Percentiles rank a stretch among this genome's conserved stretches.
These are phyloP conservation scores for Flueggea neowawraea DNA, from an alignment of 441 rosid species.

Conservation along the genomic window DNA sequence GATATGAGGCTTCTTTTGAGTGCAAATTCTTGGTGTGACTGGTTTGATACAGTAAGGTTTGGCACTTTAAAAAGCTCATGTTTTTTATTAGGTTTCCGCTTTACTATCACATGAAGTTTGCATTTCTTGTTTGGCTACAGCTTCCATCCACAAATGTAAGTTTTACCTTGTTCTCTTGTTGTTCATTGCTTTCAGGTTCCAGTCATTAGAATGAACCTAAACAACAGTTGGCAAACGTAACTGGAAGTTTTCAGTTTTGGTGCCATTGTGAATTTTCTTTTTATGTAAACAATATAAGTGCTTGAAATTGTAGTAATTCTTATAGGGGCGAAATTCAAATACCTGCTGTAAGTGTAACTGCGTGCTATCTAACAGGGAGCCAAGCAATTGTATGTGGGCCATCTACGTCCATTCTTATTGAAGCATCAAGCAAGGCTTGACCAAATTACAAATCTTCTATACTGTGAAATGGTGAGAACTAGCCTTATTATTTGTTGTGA, in stretches of 20 bases:
- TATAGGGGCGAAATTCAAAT: neutral
- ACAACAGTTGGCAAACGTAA: neutral
- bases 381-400: slow-evolving; percentile 39
- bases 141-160: slow-evolving; percentile 40
- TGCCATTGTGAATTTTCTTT: neutral
- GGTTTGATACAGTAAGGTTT: too few relatives aligned
- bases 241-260: too few relatives aligned
- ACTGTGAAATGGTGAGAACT: slow-evolving; percentile 45
- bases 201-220: neutral
- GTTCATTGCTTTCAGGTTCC: neutral
- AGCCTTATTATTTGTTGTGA: neutral
- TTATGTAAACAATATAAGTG: neutral
- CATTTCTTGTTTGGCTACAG: slow-evolving; percentile 83
- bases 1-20: too few relatives aligned
- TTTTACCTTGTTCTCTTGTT: slow-evolving; percentile 19
- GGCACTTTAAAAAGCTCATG: too few relatives aligned
- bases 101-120: slow-evolving; percentile 62
- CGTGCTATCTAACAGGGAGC: slow-evolving; percentile 49
- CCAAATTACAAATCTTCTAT: slow-evolving; percentile 33
- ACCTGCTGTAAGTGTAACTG: neutral
- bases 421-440: slow-evolving; percentile 61
- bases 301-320: neutral
- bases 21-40: too few relatives aligned
- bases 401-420: slow-evolving; percentile 58
- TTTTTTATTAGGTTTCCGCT: slow-evolving; percentile 52